These are phyloP conservation scores for Talaromyces liani DNA, from an alignment of 495 filamentous ascomycete genomes.

Conservation along the genomic window DNA sequence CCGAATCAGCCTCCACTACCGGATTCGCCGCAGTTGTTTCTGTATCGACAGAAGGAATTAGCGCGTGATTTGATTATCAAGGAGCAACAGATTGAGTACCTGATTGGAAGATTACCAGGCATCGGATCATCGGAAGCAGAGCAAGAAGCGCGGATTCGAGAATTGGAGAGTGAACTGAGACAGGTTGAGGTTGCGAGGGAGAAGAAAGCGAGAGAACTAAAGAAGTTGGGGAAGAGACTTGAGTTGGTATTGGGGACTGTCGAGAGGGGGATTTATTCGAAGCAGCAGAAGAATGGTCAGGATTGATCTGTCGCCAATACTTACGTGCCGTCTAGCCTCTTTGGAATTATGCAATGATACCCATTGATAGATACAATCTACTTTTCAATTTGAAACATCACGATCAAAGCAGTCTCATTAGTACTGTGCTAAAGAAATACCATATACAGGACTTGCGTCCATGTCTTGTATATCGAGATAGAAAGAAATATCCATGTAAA, in stretches of 20 bases:
- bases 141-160: slow-evolving; percentile 66
- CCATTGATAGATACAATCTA: slow-evolving; percentile 1
- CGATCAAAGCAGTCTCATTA: background rate
- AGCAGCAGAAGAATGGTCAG: slow-evolving; percentile 8
- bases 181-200: slow-evolving; percentile 64
- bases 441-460: slow-evolving; percentile 6
- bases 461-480: background rate
- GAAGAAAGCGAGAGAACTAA: slow-evolving; percentile 64
- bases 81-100: slow-evolving; percentile 86
- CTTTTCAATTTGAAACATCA: background rate
- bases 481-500: background rate
- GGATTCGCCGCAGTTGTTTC: slow-evolving; percentile 59
- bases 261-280: slow-evolving; percentile 30
- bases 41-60: slow-evolving; percentile 66
- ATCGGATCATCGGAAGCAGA: slow-evolving; percentile 77
- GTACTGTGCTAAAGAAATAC: background rate
- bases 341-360: background rate
- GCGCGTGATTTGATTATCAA: slow-evolving; percentile 82
- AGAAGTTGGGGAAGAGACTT: slow-evolving; percentile 55
- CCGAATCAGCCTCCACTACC: slow-evolving; percentile 36
- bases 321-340: background rate
- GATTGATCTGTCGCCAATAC: background rate
- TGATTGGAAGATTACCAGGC: slow-evolving; percentile 80
- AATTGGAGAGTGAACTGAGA: slow-evolving; percentile 68
- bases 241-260: slow-evolving; percentile 51